These are phyloP conservation scores for Phaeosphaeria sp. DNA, from an alignment of 2,329 filamentous ascomycete species.

Conservation along the genomic window DNA sequence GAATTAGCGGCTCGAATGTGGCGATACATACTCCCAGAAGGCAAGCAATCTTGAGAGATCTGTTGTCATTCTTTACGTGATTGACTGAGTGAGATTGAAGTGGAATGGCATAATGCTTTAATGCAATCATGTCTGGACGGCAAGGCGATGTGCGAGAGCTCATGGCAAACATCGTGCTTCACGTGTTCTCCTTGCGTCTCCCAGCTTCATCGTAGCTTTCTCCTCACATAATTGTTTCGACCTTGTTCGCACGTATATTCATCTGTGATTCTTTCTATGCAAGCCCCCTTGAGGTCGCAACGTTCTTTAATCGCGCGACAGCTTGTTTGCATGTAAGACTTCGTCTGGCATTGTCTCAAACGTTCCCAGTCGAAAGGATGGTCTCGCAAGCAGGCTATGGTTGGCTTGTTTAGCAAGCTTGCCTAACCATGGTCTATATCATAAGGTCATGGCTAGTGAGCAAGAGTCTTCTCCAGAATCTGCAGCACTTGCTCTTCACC, in stretches of 20 bases:
- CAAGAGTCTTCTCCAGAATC: not conserved
- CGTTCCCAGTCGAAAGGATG: not conserved
- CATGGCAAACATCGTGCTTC: not conserved
- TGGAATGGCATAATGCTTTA: not conserved
- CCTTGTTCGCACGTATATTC: not conserved
- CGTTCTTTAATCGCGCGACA: not conserved
- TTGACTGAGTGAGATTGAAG: not conserved
- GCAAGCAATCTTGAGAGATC: not conserved
- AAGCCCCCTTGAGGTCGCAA: not conserved
- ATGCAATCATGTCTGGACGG: not conserved
- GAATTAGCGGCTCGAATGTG: slow-evolving; percentile 60
- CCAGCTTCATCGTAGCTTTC: not conserved
- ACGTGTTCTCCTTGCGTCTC: not conserved
- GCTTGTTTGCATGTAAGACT: not conserved
- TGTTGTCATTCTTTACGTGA: not conserved
- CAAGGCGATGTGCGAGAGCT: not conserved
- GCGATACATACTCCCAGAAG: slow-evolving; percentile 48
- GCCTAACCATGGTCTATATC: not conserved
- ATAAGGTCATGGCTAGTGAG: not conserved
- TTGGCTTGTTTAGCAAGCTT: not conserved
- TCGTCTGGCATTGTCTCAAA: not conserved
- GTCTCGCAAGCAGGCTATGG: not conserved
- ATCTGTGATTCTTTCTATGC: not conserved
- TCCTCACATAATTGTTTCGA: not conserved
- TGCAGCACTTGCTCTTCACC: not conserved